Conservation (phyloP, 129 eudicot species). For the Pittosporum tobira region DNA sequence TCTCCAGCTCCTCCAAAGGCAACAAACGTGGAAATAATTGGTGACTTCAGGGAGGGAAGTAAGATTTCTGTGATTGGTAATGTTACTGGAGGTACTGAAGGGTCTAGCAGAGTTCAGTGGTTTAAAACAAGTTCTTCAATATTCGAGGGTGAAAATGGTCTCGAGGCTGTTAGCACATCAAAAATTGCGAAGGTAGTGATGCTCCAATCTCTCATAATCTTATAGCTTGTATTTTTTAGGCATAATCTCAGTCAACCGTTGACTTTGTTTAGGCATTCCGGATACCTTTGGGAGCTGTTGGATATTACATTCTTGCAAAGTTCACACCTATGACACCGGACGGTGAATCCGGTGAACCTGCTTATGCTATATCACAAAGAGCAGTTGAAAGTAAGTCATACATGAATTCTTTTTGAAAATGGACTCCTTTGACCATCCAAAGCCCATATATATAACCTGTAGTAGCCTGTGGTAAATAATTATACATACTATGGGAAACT, state of each 20-base stretch:
- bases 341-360: conserved; percentile 94
- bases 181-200: conserved; percentile 82
- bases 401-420: too few species aligned
- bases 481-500: too few species aligned
- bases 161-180: conserved; percentile 74
- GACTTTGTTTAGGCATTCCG: conserved; percentile 64
- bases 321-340: conserved; percentile 93
- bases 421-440: too few species aligned
- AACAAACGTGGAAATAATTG: conserved; percentile 62
- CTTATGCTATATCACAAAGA: conserved; percentile 52
- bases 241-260: conserved; percentile 9
- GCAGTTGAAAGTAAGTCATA: conserved; percentile 67
- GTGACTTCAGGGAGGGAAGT: conserved; percentile 91
- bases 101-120: conserved; percentile 96
- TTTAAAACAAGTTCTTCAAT: conserved; percentile 58
- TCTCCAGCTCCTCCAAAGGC: conserved; percentile 95
- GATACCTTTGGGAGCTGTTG: conserved; percentile 92
- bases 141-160: conserved; percentile 62
- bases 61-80: conserved; percentile 69
- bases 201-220: not conserved
- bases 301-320: conserved; percentile 73
- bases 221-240: conserved; percentile 2
- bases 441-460: too few species aligned
- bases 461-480: too few species aligned
- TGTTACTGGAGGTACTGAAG: conserved; percentile 94